These are phyloP conservation scores for Hymenoscyphus albidus DNA, from an alignment of 2,329 filamentous ascomycete genomes.

Conservation along the genomic window DNA sequence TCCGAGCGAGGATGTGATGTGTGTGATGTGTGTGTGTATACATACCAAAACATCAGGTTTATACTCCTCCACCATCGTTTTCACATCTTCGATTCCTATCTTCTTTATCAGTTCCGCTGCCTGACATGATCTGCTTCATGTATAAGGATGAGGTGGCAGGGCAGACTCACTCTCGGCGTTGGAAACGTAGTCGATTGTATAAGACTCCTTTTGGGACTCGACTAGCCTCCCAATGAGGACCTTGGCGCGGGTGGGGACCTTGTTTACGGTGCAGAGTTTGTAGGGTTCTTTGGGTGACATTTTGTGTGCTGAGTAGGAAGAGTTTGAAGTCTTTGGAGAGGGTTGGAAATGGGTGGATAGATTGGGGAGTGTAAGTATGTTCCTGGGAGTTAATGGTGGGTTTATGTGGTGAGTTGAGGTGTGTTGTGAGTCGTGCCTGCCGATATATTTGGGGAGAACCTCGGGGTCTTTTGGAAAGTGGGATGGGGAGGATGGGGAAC, in stretches of 20 bases:
- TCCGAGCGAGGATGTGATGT: background rate
- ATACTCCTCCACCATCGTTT: conserved; percentile 46
- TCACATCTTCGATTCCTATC: conserved; percentile 54
- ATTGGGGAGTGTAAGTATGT: background rate
- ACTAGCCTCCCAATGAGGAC: conserved; percentile 57
- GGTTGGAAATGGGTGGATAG: background rate
- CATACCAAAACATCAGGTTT: conserved; percentile 54
- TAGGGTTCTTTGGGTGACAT: conserved; percentile 51
- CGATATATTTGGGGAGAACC: too few species aligned
- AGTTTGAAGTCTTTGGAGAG: background rate
- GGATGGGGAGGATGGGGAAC: background rate
- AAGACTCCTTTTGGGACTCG: conserved; percentile 58
- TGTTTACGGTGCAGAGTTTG: conserved; percentile 65
- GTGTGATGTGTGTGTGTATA: background rate
- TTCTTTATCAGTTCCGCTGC: background rate
- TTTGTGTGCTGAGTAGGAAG: background rate
- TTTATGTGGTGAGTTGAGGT: background rate
- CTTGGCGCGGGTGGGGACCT: conserved; percentile 61
- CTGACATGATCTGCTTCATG: background rate
- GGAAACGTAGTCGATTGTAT: conserved; percentile 58
- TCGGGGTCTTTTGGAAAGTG: background rate
- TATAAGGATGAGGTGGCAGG: background rate
- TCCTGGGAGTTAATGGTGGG: too few species aligned
- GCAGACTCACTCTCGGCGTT: conserved; percentile 55
- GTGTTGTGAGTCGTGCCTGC: background rate